Conservation (phyloP, 768 basidiomycete genomes). For the Suillus fuscotomentosus region DNA sequence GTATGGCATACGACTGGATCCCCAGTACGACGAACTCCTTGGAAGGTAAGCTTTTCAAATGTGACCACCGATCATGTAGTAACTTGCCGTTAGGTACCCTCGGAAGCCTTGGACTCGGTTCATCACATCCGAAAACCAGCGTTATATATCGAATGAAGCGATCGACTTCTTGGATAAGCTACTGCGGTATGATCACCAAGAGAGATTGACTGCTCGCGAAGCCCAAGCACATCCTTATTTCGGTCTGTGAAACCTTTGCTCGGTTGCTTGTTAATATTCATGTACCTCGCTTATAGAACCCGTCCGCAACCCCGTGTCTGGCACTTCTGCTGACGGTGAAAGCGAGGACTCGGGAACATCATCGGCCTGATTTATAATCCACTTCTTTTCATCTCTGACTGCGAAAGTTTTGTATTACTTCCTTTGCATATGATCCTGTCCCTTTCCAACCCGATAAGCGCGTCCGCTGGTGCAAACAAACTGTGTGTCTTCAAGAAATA, state of each 20-base stretch:
- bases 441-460: constrained; percentile 8
- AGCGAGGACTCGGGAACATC: constrained; percentile 48
- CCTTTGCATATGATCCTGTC: constrained; percentile 27
- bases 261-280: constrained; percentile 12
- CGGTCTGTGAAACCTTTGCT: constrained; percentile 42
- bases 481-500: constrained; percentile 11
- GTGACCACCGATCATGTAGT: constrained; percentile 10
- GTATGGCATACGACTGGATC: constrained; percentile 92
- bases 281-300: constrained; percentile 51
- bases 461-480: constrained; percentile 14
- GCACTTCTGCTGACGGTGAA: constrained; percentile 54
- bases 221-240: constrained; percentile 94
- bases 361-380: constrained; percentile 27
- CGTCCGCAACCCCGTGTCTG: constrained; percentile 49
- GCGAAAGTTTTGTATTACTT: constrained; percentile 31
- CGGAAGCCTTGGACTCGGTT: constrained; percentile 95
- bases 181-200: constrained; percentile 95
- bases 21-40: constrained; percentile 94
- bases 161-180: constrained; percentile 96
- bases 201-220: constrained; percentile 91
- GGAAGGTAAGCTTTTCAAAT: constrained; percentile 54
- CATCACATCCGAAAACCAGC: constrained; percentile 93
- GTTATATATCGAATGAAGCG: constrained; percentile 95
- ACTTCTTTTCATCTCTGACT: constrained; percentile 23
- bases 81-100: constrained; percentile 58